Evolutionary conservation across 2,329 filamentous ascomycete genomes (phyloP), one percentile per base, ranked within the genome.

Genomic region (Hypomyces rosellus): DNA sequence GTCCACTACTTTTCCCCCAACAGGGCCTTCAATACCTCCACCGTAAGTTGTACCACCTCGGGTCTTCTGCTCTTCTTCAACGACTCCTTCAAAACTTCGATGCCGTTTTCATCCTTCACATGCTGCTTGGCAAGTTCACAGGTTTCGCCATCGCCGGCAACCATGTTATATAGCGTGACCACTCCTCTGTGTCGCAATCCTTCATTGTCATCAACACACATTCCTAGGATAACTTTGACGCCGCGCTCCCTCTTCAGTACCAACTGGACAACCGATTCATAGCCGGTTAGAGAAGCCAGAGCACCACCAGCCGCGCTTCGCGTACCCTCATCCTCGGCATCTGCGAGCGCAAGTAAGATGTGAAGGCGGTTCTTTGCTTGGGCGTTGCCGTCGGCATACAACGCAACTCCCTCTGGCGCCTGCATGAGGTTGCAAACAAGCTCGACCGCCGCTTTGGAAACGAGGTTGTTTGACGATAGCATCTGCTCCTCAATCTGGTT

Each of bases 381-480:
- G 22, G 78, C 75, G 3, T 77, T 81, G 11, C 76, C 78, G 51
- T 87, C 85, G 0, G 83, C 85, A 59, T 89, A 92, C 25, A 86
- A 76, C 1, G 78, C 75, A 3, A 88, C 75, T 15, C 85, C 85
- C 34, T 83, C 76, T 0, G 84, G 80, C 1, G 77, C 77, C 50
- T 86, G 84, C 63, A 89, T 86, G 14, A 99, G 76, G 62, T 99
- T 99, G 71, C 93, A 99, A 18, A 96, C 76, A 3, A 99, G 77
- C 66, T 99, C 91, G 22, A 89, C 88, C 0, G 89, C 81, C 1
- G 92, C 92, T 46, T 92, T 88, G 50, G 86, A 85, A 15, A 99
- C 79, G 56, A 87, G 77, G 1, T 75, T 69, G 64, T 96, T 93
- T 41, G 81, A 80, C 13, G 83, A 86, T 1, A 97, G 78, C 1